These are phyloP conservation scores for Wilcoxina mikolae DNA, from an alignment of 495 filamentous ascomycete genomes.

Conservation along the genomic window DNA sequence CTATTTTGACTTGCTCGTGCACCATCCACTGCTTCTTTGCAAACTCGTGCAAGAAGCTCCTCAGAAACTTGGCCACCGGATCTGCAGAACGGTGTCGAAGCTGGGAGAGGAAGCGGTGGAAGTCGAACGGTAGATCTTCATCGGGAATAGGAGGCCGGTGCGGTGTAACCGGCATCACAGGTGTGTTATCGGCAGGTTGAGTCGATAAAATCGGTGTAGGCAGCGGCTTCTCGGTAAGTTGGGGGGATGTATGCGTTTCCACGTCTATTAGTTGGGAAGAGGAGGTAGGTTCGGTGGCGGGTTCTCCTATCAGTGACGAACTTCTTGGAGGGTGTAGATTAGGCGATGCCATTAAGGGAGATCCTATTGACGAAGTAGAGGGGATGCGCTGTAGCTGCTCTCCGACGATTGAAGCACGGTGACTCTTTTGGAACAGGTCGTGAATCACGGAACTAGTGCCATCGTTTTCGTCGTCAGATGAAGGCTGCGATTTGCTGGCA, in stretches of 20 bases:
- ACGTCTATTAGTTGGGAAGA: not conserved
- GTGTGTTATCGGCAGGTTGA: slow-evolving; percentile 27
- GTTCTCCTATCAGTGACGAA: not conserved
- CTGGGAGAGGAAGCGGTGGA: slow-evolving; percentile 92
- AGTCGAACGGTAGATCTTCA: slow-evolving; percentile 87
- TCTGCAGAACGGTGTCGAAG: slow-evolving; percentile 89
- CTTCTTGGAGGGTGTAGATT: slow-evolving; percentile 18
- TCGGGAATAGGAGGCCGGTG: slow-evolving; percentile 59
- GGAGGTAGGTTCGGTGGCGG: not conserved
- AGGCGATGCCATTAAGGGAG: slow-evolving; percentile 30
- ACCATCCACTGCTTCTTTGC: slow-evolving; percentile 99
- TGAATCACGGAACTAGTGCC: slow-evolving; percentile 77
- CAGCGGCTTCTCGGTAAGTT: not conserved
- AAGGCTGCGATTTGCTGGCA: slow-evolving; percentile 6
- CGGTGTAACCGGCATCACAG: slow-evolving; percentile 42
- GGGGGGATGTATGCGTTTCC: not conserved
- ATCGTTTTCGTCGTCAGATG: slow-evolving; percentile 43
- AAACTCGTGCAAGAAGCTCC: slow-evolving; percentile 88
- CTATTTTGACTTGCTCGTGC: slow-evolving; percentile 97
- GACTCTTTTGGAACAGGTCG: slow-evolving; percentile 72
- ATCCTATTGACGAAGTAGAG: slow-evolving; percentile 14
- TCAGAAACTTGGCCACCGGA: slow-evolving; percentile 85
- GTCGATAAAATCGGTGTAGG: not conserved
- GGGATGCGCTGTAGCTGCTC: slow-evolving; percentile 21
- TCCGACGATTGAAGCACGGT: slow-evolving; percentile 5